Evolutionary conservation across 805 yeast genomes (phyloP).

Genomic region (Wickerhamiella lipophila): DNA sequence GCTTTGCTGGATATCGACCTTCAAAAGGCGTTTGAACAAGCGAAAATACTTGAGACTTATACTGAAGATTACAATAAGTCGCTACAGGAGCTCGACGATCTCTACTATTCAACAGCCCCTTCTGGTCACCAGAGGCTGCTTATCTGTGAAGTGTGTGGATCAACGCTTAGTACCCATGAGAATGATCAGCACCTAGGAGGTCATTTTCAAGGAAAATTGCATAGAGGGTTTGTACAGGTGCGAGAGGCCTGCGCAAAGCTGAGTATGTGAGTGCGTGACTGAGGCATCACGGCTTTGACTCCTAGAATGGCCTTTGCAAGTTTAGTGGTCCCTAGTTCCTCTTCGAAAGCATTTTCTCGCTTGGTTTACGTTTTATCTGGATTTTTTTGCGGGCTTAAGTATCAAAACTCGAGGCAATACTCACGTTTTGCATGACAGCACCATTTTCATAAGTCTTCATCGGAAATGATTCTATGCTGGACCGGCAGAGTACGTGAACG

Average conservation of each 20-base stretch:
- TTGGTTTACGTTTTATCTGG: too few relatives aligned
- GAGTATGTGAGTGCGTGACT: background rate
- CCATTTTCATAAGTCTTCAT: too few relatives aligned
- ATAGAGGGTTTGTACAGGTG: slow-evolving; percentile 69
- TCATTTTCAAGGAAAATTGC: slow-evolving; percentile 80
- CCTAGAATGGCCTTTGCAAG: too few relatives aligned
- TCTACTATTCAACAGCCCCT: slow-evolving; percentile 48
- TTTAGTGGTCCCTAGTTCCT: too few relatives aligned
- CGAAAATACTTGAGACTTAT: slow-evolving; percentile 36
- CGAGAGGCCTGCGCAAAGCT: slow-evolving; percentile 27
- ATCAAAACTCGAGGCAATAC: too few relatives aligned
- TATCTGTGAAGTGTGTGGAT: slow-evolving; percentile 84
- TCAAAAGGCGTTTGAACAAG: slow-evolving; percentile 47
- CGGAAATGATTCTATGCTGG: too few relatives aligned
- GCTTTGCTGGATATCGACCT: background rate
- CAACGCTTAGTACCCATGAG: slow-evolving; percentile 71
- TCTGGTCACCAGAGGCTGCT: slow-evolving; percentile 82
- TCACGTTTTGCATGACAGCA: too few relatives aligned
- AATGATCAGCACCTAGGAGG: slow-evolving; percentile 80
- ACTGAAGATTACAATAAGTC: slow-evolving; percentile 21
- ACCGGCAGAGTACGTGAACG: too few relatives aligned
- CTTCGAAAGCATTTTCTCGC: too few relatives aligned
- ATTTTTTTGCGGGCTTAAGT: too few relatives aligned
- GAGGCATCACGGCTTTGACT: too few relatives aligned
- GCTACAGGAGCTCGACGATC: slow-evolving; percentile 27